Percentiles rank a stretch among this genome's conserved stretches.
Conservation (phyloP, 495 filamentous ascomycete species). For the Letharia lupina region DNA sequence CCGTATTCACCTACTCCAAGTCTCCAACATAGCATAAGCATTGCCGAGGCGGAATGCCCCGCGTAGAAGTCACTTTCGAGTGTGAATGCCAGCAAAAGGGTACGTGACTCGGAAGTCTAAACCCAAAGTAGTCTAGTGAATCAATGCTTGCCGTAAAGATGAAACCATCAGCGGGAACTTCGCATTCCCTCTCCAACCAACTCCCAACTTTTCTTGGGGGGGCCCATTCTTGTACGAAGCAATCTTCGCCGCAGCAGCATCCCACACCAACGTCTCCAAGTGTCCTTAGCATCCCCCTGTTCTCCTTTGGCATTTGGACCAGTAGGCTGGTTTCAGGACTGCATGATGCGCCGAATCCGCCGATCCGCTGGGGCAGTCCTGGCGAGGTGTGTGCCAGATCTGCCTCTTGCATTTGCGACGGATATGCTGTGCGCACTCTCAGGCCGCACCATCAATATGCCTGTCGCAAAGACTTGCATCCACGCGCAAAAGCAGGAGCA, state of each 20-base stretch:
- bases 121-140: not conserved
- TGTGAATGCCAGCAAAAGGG: not conserved
- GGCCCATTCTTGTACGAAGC: not conserved
- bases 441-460: slow-evolving; percentile 13
- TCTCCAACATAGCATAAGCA: not conserved
- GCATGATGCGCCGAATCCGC: slow-evolving; percentile 16
- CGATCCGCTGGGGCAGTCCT: slow-evolving; percentile 13
- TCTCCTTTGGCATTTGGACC: slow-evolving; percentile 4
- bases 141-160: not conserved
- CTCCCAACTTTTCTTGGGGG: not conserved
- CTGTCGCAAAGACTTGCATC: slow-evolving; percentile 12
- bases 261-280: not conserved
- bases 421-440: slow-evolving; percentile 7
- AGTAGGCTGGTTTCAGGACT: slow-evolving; percentile 9
- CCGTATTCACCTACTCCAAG: not conserved
- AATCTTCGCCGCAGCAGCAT: not conserved
- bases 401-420: slow-evolving; percentile 5
- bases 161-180: slow-evolving; percentile 4
- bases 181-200: slow-evolving; percentile 5
- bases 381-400: slow-evolving; percentile 5
- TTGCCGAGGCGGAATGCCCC: not conserved
- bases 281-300: not conserved
- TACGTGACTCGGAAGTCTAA: not conserved
- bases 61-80: not conserved
- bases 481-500: slow-evolving; percentile 15